Base-by-base conservation (phyloP, 2,329 filamentous ascomycete genomes). In the Exophiala bonariae region DNA sequence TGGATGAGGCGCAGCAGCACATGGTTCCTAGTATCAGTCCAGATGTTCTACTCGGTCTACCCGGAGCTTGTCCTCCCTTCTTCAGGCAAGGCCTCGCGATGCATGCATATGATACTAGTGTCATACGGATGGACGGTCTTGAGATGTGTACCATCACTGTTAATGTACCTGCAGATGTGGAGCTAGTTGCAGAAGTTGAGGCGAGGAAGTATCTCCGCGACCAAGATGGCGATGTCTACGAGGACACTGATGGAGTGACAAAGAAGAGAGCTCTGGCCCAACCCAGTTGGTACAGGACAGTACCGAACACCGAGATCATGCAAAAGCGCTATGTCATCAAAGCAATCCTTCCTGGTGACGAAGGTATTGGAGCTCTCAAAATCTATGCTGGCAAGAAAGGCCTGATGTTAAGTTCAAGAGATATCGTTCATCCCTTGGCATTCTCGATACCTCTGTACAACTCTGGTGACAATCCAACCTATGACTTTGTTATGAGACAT, bases 341-440 rank as follows among this genome's bases (percentile, higher is more conserved):
- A 68, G 93, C 89, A 1, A 73, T 97, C 13, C 75, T 99, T 1
- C 92, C 95, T 1, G 87, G 89, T 19, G 92, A 97, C 58, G 92
- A 96, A 69, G 91, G 91, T 10, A 85, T 88, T 33, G 93, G 89
- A 33, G 81, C 86, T 10, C 73, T 99, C 48, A 96, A 95, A 66
- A 76, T 99, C 28, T 99, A 96, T 66, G 92, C 91, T 10, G 93
- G 95, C 50, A 93, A 91, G 67, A 83, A 91, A 54, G 95, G 95
- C 1, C 77, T 99, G 44, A 97, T 97, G 91, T 93, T 97, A 70
- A 95, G 88, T 55, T 92, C 93, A 74, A 93, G 93, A 66, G 89
- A 96, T 64, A 96, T 96, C 45, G 91, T 93, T 6, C 92, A 99
- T 63, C 85, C 91, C 2, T 73, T 99, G 44, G 91, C 92, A 1